Conservation (phyloP, 1,139 yeast genomes). For the Chernovozyma sophiae-reginae region DNA sequence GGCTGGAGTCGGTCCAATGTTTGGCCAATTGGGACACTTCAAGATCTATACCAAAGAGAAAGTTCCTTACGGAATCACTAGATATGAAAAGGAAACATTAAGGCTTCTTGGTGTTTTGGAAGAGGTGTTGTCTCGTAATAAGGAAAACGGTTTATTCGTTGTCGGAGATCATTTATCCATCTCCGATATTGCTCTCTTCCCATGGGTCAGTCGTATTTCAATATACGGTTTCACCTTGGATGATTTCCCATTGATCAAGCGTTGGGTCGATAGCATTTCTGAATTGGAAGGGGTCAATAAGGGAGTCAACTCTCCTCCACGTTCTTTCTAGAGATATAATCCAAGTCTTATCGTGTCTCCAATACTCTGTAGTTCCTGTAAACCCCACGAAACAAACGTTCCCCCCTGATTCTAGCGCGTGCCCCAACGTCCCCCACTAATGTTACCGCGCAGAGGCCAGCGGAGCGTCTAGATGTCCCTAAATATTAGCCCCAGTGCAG, state of each 20-base stretch:
- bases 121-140: slow-evolving; percentile 34
- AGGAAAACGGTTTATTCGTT: slow-evolving; percentile 40
- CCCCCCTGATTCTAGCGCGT: too few species aligned
- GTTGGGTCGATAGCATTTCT: not conserved
- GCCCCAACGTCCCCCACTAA: too few species aligned
- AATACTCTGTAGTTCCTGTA: too few species aligned
- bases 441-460: too few species aligned
- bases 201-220: not conserved
- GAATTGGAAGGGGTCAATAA: not conserved
- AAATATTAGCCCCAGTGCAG: too few species aligned
- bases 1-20: slow-evolving; percentile 60
- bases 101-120: slow-evolving; percentile 54
- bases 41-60: slow-evolving; percentile 39
- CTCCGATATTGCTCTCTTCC: slow-evolving; percentile 43
- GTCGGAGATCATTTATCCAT: slow-evolving; percentile 55
- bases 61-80: slow-evolving; percentile 47
- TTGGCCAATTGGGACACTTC: slow-evolving; percentile 56
- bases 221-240: not conserved
- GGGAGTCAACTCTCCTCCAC: not conserved
- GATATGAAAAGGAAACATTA: slow-evolving; percentile 48
- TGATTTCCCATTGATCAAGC: not conserved
- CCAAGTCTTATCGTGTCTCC: too few species aligned
- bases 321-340: too few species aligned
- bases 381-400: too few species aligned
- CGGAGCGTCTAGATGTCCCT: too few species aligned